phyloP scores from a whole-genome alignment of 2,329 filamentous ascomycete species.

The Sporothrix euskadiensis region DNA sequence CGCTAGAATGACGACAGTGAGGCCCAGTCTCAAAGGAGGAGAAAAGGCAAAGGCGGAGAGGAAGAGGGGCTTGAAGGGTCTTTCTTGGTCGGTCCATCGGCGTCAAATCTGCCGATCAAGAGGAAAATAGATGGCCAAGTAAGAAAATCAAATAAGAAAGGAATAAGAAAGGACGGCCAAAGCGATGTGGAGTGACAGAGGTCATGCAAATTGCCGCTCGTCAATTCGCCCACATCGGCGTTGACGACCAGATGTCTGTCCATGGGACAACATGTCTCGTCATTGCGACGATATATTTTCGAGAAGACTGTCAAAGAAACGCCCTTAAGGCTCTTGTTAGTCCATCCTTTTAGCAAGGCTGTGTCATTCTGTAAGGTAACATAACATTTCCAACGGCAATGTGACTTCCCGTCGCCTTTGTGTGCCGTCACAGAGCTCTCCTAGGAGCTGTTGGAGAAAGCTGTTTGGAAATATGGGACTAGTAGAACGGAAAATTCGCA shows the following conservation, averaged over 20 bases:
- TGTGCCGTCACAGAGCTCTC: background rate
- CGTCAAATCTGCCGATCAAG: background rate
- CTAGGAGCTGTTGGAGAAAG: background rate
- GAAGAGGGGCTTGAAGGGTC: background rate
- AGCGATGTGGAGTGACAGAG: background rate
- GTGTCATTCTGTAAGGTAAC: background rate
- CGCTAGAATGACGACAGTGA: conserved; percentile 3
- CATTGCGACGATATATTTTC: background rate
- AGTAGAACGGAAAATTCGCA: background rate
- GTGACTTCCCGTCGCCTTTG: background rate
- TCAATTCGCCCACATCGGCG: background rate
- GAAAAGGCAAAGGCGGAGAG: background rate
- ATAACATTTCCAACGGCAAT: background rate
- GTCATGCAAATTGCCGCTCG: background rate
- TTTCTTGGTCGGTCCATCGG: background rate
- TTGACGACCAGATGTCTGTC: background rate
- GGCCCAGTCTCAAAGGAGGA: background rate
- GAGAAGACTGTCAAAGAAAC: background rate
- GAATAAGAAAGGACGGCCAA: background rate
- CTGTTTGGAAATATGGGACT: background rate
- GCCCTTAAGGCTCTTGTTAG: background rate
- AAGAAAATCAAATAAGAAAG: background rate
- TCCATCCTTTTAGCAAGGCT: background rate
- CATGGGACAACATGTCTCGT: background rate
- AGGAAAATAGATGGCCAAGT: background rate